phyloP scores from a whole-genome alignment of 2,329 filamentous ascomycete genomes.

The Botrytis byssoidea region DNA sequence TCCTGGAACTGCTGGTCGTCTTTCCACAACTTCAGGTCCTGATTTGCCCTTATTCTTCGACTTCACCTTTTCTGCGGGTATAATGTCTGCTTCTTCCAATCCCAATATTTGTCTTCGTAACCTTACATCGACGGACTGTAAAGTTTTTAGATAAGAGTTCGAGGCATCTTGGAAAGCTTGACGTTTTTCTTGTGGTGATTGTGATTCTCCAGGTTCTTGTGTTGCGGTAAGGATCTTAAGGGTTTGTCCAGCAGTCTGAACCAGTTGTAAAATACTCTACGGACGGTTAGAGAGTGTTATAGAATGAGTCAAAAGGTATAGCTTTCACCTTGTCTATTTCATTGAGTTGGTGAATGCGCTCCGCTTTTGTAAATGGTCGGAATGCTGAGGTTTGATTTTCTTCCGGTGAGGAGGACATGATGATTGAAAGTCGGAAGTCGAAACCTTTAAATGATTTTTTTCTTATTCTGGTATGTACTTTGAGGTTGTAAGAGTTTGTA shows the following conservation, averaged over 20 bases:
- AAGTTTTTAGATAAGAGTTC: conserved; percentile 66
- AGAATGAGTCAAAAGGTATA: background rate
- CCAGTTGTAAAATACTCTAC: conserved; percentile 46
- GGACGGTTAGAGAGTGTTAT: conserved; percentile 2
- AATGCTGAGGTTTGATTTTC: conserved; percentile 31
- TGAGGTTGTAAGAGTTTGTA: background rate
- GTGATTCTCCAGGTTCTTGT: conserved; percentile 30
- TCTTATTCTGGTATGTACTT: background rate
- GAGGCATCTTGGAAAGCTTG: conserved; percentile 58
- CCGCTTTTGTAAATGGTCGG: conserved; percentile 63
- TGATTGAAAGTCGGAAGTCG: background rate
- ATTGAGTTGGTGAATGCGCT: conserved; percentile 78
- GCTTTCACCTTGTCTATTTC: conserved; percentile 67
- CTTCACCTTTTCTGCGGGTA: conserved; percentile 45
- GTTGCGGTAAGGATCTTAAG: conserved; percentile 61
- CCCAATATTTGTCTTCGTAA: conserved; percentile 75
- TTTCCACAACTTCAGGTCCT: conserved; percentile 2
- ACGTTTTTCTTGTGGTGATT: conserved; percentile 27
- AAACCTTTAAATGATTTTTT: background rate
- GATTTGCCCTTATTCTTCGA: conserved; percentile 27
- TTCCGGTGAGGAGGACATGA: conserved; percentile 21
- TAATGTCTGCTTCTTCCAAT: conserved; percentile 77
- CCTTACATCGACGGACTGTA: conserved; percentile 72
- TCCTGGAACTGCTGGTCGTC: conserved; percentile 4
- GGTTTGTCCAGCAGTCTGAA: conserved; percentile 59